These are phyloP conservation scores for Pisolithus sp. DNA, from an alignment of 768 basidiomycete genomes.

Conservation along the genomic window DNA sequence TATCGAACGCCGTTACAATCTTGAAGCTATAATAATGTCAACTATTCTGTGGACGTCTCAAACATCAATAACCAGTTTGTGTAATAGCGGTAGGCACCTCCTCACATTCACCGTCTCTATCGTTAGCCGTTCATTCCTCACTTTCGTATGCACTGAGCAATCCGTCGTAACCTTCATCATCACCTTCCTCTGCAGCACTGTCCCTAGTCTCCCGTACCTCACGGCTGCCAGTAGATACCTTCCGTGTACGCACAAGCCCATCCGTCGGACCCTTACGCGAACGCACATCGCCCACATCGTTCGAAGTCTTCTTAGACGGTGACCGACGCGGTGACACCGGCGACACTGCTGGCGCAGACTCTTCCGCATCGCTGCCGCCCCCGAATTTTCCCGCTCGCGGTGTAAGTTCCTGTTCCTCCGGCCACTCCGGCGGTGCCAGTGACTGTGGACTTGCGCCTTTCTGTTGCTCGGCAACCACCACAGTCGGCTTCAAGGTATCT, in stretches of 20 bases:
- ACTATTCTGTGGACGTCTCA: neutral
- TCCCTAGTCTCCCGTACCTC: constrained; percentile 38
- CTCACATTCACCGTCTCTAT: no score
- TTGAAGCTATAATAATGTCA: neutral
- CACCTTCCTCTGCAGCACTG: constrained; percentile 70
- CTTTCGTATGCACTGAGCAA: constrained; percentile 78
- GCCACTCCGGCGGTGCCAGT: constrained; percentile 45
- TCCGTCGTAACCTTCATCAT: constrained; percentile 72
- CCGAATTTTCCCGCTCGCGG: constrained; percentile 52
- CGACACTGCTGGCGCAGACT: constrained; percentile 23
- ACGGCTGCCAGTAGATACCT: constrained; percentile 40
- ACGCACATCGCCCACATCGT: constrained; percentile 22
- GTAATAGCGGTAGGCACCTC: neutral
- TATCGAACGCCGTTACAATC: neutral
- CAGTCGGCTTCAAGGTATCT: constrained; percentile 14
- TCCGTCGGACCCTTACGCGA: constrained; percentile 38
- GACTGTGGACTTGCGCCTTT: constrained; percentile 40
- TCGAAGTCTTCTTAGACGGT: constrained; percentile 23
- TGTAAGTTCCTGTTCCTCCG: constrained; percentile 49
- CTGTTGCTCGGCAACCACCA: constrained; percentile 25
- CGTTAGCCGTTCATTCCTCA: constrained; percentile 38
- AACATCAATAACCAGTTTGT: no score
- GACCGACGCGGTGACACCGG: constrained; percentile 16
- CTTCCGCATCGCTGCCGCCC: constrained; percentile 19
- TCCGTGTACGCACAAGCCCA: constrained; percentile 33